Base-by-base conservation (phyloP, 805 yeast species). In the Starmerella bombicola region DNA sequence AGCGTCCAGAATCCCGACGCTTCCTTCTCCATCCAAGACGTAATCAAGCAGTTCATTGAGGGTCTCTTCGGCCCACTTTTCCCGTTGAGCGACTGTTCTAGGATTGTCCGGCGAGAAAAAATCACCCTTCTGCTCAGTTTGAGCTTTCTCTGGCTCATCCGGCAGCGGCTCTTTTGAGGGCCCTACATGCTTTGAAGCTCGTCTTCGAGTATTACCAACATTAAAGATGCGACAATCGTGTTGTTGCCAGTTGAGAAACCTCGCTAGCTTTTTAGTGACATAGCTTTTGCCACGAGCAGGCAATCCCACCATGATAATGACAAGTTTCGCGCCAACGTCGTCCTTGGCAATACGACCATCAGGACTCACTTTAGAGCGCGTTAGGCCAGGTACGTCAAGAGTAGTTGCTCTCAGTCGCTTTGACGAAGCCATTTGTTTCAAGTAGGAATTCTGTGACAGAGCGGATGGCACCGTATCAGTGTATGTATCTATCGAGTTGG, bases 251-350 rank as follows among this genome's bases (percentile, higher is more conserved):
- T 88, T 88, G 57, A 88, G 66, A 61, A 83, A 91, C 45, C 97
- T 65, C 1, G 93, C 81, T 35, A 88, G 67, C 57, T 91, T 88
- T 60, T 85, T 88, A 38, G 96, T 84, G 47, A 88, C 76, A 58
- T 86, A 91, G 1, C 93, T 80, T 59, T 88, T 88, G 3, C 98
- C 98, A 40, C 96, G 68, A 0, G 96, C 96, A 0, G 97, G 97
- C 22, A 43, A 40, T n/a, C 98, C 98, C 13, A 88, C 95, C 97
- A 88, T 88, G 16, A 91, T 93, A 44, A 88, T 83, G 13, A 88
- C 93, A 39, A 88, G 68, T 55, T 84, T 80, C 12, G 85, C 74
- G 1, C 84, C 88, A 4, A 80, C 76, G 55, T 84, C 95, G 38
- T 64, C 47, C 26, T 57, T 55, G 23, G 63, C 56, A 20, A 60